Percentiles rank a stretch among this genome's conserved stretches.
Conservation (phyloP, 192 early-diverging fungal species). For the Backusella sp. region DNA sequence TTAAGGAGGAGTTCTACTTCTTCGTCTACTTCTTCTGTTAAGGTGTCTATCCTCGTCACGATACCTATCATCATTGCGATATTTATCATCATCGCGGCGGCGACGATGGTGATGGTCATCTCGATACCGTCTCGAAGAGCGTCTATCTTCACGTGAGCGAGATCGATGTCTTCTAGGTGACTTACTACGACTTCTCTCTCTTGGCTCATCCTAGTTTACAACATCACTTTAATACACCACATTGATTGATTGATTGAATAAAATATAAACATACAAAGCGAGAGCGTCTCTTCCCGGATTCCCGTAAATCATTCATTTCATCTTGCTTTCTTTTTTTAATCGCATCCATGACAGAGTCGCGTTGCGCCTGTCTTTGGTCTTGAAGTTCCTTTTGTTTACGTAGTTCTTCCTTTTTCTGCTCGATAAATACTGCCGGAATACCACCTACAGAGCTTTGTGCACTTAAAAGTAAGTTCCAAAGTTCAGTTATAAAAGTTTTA, state of each 20-base stretch:
- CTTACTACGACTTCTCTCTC: conserved; percentile 16
- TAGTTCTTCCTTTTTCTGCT: conserved; percentile 84
- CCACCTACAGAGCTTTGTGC: conserved; percentile 82
- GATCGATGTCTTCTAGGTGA: conserved; percentile 18
- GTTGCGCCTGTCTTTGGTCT: background rate
- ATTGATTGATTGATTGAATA: background rate
- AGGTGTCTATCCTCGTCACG: conserved; percentile 10
- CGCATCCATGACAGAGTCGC: conserved; percentile 19
- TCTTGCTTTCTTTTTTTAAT: background rate
- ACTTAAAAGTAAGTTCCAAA: conserved; percentile 90
- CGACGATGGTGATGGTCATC: conserved; percentile 36
- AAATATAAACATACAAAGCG: conserved; percentile 11
- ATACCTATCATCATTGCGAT: conserved; percentile 28
- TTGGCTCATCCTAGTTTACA: conserved; percentile 4
- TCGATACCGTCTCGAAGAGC: conserved; percentile 23
- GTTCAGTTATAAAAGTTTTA: conserved; percentile 74
- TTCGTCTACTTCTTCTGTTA: conserved; percentile 25
- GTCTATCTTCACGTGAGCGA: conserved; percentile 19
- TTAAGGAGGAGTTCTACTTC: conserved; percentile 24
- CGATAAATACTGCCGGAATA: conserved; percentile 84
- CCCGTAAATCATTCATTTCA: conserved; percentile 2
- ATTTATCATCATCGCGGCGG: conserved; percentile 17
- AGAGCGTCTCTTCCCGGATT: conserved; percentile 4
- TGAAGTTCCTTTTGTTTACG: conserved; percentile 44
- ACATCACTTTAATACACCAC: background rate